Evolutionary conservation across 2,329 filamentous ascomycete species (phyloP), one percentile per base, ranked within the genome.

Genomic region (Cytospora mali): DNA sequence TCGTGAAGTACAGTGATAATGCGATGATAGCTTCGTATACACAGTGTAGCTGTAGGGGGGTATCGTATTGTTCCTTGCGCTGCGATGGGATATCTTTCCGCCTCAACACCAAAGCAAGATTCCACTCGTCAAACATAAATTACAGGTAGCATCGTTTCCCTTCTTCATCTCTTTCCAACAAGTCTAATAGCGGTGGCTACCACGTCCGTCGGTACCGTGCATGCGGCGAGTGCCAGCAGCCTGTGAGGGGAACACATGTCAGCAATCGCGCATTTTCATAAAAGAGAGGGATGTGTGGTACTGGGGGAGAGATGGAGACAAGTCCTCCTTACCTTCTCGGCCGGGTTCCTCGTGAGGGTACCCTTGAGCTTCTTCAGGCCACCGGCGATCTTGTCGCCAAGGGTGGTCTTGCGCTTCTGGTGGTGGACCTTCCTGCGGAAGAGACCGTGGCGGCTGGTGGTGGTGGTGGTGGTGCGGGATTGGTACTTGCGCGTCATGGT

Each of bases 341-440:
- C 91, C 2, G 90, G 88, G 48, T 86, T 81, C 54, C 85, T 76
- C 1, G 88, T 93, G 62, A 94, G 72, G 59, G 80, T 85, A 9
- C 91, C 91, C 75, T 86, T 87, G 66, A 94, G 75, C 79, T 85
- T 91, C 78, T 91, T 81, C 74, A 94, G 79, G 0, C 90, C 90
- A 21, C 91, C 91, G 55, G 84, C 88, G 69, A 94, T 82, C 76
- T 93, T 94, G 78, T 94, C 91, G 53, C 88, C 88, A 67, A 93
- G 79, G 46, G 82, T 85, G 3, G 85, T 82, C 70, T 88, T 85
- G 71, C 90, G 86, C 73, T 85, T 84, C 59, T 91, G 89, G 72
- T 89, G 87, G 65, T 86, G 83, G 14, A 66, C 60, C 58, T 58
- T 61, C 54, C 61, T 61, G 62, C 50, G 51, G 63, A 67, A 66